A percentile compares a stretch with the other conserved stretches of the same genome.
phyloP scores from a whole-genome alignment of 2,329 filamentous ascomycete genomes.

The Exophiala calicioides region DNA sequence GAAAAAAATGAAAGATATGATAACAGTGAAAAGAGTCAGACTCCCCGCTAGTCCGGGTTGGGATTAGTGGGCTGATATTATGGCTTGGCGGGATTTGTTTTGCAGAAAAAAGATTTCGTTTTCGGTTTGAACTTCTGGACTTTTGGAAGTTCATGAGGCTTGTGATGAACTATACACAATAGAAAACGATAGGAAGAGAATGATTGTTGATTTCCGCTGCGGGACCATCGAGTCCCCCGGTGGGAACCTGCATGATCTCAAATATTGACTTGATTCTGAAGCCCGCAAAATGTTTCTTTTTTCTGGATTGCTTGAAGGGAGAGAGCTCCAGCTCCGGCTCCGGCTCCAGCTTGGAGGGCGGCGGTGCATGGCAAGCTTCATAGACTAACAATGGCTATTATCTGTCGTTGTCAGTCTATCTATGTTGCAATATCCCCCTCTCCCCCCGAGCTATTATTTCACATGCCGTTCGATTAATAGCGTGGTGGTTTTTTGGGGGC shows the following conservation, averaged over 20 bases:
- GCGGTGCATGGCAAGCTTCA: no score
- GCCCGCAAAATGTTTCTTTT: conserved; percentile 13
- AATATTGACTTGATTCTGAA: conserved; percentile 36
- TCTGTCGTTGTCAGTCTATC: no score
- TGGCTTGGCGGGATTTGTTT: conserved; percentile 15
- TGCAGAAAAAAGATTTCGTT: conserved; percentile 13
- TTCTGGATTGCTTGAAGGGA: neutral
- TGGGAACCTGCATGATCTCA: conserved; percentile 23
- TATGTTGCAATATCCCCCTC: no score
- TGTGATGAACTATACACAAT: conserved; percentile 44
- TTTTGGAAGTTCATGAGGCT: no score
- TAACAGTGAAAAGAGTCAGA: neutral
- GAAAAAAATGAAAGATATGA: conserved; percentile 12
- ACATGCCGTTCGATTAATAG: no score
- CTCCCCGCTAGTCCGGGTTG: no score
- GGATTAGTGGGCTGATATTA: conserved; percentile 11
- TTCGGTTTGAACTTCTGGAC: conserved; percentile 6
- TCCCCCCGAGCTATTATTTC: no score
- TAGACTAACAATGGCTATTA: no score
- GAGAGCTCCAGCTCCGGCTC: no score
- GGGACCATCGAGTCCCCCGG: conserved; percentile 3
- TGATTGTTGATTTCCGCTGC: conserved; percentile 37
- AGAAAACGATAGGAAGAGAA: conserved; percentile 53
- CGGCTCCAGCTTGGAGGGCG: no score
- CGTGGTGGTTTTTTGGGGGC: no score